Base-by-base conservation (phyloP, 2,329 filamentous ascomycete species). In the Lomentospora prolificans region DNA sequence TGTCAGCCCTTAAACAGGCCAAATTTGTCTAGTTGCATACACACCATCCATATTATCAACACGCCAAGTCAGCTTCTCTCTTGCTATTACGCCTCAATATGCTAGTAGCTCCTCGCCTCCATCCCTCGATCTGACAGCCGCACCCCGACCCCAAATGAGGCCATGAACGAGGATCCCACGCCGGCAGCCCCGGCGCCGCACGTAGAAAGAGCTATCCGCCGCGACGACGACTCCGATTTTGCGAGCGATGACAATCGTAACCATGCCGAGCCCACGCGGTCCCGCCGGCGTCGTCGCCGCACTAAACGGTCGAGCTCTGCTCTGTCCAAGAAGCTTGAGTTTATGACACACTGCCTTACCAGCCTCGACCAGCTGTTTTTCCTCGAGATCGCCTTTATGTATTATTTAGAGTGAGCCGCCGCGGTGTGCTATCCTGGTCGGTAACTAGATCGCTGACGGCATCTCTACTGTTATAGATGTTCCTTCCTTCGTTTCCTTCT, bases 381-480 rank as follows among this genome's bases (percentile, higher is more conserved):
- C 66, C 79, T 78, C 41, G 82, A 87, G 70, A 71, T 87, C 57
- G 84, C 80, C 63, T 75, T 78, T 46, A 62, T 87, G 61, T 87
- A 87, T 66, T 87, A 86, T 66, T 82, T 87, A 78, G 84, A 87
- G 84, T 87, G 73, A 56, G 78, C 66, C n/a, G 44, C 44, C 19
- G 19, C 25, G 27, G 22, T 36, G 4, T 17, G 25, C 33, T 27
- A 7, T 28, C 27, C 48, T 36, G n/a, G 30, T 28, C 27, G 24
- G 7, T 17, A 25, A 41, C 46, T 12, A 33, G 55, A n/a, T 59
- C 50, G 56, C 60, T 60, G 54, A 63, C 58, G 51, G 55, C 14
- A 52, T 51, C 6, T 55, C 44, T 58, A 9, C 12, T 10, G 5
- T 30, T 60, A n/a, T 44, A 87, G 84, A 64, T 85, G 82, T 65